Conservation (phyloP, 768 basidiomycete species). For the Albatrellus ellisii region DNA sequence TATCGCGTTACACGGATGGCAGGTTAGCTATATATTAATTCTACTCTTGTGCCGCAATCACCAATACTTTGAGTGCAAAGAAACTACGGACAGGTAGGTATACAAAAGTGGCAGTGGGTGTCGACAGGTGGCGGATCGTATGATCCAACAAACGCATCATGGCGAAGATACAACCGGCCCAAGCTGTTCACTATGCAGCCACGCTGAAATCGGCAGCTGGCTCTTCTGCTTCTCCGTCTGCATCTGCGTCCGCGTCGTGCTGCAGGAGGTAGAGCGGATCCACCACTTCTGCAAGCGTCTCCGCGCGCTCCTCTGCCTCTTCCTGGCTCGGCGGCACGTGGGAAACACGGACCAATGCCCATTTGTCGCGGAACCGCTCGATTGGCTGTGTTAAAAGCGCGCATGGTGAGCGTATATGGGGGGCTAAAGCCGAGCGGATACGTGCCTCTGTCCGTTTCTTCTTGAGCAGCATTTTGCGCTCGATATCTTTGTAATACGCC, state of each 20-base stretch:
- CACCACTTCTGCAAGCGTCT: slow-evolving; percentile 61
- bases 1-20: too few species aligned
- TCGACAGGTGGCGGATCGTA: too few species aligned
- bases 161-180: too few species aligned
- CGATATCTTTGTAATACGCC: slow-evolving; percentile 84
- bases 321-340: slow-evolving; percentile 62
- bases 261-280: slow-evolving; percentile 48
- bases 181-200: too few species aligned
- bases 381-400: slow-evolving; percentile 30
- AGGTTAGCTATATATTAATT: too few species aligned
- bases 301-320: slow-evolving; percentile 68
- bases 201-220: too few species aligned
- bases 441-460: slow-evolving; percentile 72
- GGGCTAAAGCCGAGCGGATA: slow-evolving; percentile 8
- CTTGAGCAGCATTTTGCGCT: slow-evolving; percentile 78
- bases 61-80: too few species aligned
- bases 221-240: slow-evolving; percentile 43
- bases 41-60: too few species aligned
- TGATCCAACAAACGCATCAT: too few species aligned
- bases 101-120: too few species aligned
- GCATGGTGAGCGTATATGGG: slow-evolving; percentile 1
- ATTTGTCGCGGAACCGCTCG: slow-evolving; percentile 69
- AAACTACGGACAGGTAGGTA: too few species aligned
- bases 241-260: slow-evolving; percentile 30
- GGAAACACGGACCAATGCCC: slow-evolving; percentile 65